These are phyloP conservation scores for Pythium grandisporangium DNA, from an alignment of 352 stramenopile species.

Conservation along the genomic window DNA sequence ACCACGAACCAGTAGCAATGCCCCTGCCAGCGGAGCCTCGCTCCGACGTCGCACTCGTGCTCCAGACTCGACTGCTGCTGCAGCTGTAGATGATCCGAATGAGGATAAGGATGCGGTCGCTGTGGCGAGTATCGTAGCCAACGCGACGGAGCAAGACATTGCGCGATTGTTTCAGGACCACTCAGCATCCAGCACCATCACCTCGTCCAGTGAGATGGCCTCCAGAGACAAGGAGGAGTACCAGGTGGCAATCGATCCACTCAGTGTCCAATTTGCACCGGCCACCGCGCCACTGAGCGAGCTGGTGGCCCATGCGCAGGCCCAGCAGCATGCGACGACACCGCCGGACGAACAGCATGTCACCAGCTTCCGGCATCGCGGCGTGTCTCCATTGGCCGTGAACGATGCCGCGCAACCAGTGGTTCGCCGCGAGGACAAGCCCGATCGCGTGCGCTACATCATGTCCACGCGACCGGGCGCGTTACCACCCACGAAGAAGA, in stretches of 20 bases:
- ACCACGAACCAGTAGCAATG: too few relatives aligned
- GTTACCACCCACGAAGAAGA: slow-evolving; percentile 45
- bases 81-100: slow-evolving; percentile 18
- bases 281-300: slow-evolving; percentile 17
- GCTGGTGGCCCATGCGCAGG: slow-evolving; percentile 14
- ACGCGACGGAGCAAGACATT: not conserved
- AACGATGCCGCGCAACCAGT: slow-evolving; percentile 23
- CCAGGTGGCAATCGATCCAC: too few relatives aligned
- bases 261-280: slow-evolving; percentile 12
- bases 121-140: not conserved
- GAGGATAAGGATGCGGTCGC: slow-evolving; percentile 4
- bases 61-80: slow-evolving; percentile 5
- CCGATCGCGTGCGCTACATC: slow-evolving; percentile 58
- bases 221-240: too few relatives aligned
- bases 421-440: slow-evolving; percentile 19
- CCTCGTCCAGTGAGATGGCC: too few relatives aligned
- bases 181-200: too few relatives aligned
- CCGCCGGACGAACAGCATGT: slow-evolving; percentile 21
- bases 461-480: slow-evolving; percentile 46
- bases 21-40: too few relatives aligned
- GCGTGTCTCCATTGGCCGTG: slow-evolving; percentile 23
- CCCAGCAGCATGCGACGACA: slow-evolving; percentile 11
- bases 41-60: too few relatives aligned
- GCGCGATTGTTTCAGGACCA: too few relatives aligned
- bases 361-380: slow-evolving; percentile 43